phyloP scores from a whole-genome alignment of 306 rosid genomes.

The Abrus pulchellus region DNA sequence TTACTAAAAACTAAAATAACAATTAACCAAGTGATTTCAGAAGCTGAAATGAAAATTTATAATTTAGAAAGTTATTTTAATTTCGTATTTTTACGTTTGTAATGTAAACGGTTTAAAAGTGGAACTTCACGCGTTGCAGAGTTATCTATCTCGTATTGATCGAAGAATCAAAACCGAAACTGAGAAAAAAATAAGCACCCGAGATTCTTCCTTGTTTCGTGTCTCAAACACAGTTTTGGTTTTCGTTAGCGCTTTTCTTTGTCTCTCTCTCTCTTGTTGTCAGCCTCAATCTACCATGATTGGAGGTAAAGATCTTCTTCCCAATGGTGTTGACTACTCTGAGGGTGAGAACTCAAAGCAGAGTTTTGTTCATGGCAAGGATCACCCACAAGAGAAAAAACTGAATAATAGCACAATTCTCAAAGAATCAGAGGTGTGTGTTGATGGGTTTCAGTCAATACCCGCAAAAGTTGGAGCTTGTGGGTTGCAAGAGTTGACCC shows the following conservation, averaged over 20 bases:
- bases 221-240: background rate
- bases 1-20: too few relatives aligned
- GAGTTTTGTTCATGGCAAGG: conserved; percentile 51
- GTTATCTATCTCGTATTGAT: conserved; percentile 14
- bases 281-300: conserved; percentile 54
- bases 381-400: conserved; percentile 47
- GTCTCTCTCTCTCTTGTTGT: conserved; percentile 5
- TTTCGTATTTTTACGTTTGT: too few relatives aligned
- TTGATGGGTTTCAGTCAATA: conserved; percentile 45
- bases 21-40: too few relatives aligned
- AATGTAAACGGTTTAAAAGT: background rate
- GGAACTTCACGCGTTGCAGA: conserved; percentile 51
- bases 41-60: too few relatives aligned
- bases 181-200: background rate
- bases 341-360: conserved; percentile 74
- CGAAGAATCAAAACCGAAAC: conserved; percentile 45
- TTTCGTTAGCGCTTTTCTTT: conserved; percentile 12
- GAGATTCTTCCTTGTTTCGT: conserved; percentile 40
- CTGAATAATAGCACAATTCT: conserved; percentile 35
- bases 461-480: conserved; percentile 48
- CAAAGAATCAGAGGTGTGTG: conserved; percentile 42
- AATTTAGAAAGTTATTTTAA: too few relatives aligned
- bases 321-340: conserved; percentile 50
- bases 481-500: conserved; percentile 75
- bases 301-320: conserved; percentile 64